Conservation (phyloP, 495 filamentous ascomycete genomes). For the Viridothelium virens region DNA sequence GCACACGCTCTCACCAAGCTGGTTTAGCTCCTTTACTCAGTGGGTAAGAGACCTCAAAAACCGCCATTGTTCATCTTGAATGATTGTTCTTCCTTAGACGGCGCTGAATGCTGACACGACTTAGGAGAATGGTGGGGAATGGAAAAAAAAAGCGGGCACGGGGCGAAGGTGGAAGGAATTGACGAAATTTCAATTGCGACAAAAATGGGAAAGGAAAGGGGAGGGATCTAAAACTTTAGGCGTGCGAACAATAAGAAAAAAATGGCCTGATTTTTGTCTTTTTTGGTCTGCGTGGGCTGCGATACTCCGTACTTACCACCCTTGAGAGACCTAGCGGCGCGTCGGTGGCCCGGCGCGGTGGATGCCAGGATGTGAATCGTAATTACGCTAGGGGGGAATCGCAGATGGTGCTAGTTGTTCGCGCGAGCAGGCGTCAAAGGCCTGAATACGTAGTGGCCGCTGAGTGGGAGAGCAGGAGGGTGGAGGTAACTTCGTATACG, state of each 20-base stretch:
- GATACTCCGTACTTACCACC: neutral
- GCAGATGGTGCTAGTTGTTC: no score
- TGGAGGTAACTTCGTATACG: no score
- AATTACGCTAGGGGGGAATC: no score
- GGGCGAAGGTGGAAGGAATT: neutral
- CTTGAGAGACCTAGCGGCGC: neutral
- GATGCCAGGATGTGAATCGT: neutral
- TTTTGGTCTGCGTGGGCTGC: neutral
- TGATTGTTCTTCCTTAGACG: neutral
- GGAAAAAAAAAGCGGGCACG: neutral
- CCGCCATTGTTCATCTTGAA: no score
- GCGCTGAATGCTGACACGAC: neutral
- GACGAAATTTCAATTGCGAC: neutral
- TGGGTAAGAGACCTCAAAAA: no score
- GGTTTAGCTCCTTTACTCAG: neutral
- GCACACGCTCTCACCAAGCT: neutral
- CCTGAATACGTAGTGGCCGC: no score
- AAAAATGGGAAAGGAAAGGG: neutral
- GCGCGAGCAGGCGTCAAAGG: no score
- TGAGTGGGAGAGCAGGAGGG: neutral
- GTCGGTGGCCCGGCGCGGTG: neutral
- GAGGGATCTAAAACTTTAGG: conserved; percentile 8
- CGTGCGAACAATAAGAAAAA: neutral
- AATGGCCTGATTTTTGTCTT: neutral
- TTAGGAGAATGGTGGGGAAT: neutral